Base-by-base conservation (phyloP, 2,329 filamentous ascomycete genomes). In the Neofusicoccum parvum region DNA sequence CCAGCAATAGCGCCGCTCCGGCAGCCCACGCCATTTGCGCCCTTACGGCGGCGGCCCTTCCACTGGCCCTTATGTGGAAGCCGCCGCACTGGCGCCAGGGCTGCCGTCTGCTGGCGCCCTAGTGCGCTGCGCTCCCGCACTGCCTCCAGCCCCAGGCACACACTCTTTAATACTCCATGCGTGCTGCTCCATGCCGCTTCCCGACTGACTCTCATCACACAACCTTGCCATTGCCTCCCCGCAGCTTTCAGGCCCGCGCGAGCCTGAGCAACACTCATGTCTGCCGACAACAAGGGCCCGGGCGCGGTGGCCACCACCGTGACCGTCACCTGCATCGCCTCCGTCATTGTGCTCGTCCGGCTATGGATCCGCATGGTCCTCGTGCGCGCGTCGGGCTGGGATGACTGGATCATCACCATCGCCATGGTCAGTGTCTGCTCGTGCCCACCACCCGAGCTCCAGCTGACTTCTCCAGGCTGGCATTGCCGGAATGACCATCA, bases 341-440 rank as follows among this genome's bases (percentile, higher is more conserved):
- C 32, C 3, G 20, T n/a, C 6, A 27, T 62, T 11, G 58, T 62
- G 7, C 17, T 37, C 2, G n/a, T 37, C 3, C 58, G 58, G n/a
- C 45, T 62, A 32, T 62, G 43, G 23, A 62, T 48, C 43, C 58
- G 58, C 9, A 14, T 62, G 6, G 12, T 27, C 1, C 37, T 62
- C 6, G 58, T 62, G 23, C 17, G 58, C 4, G 58, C 45, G 5
- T 48, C 48, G 1, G 58, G 58, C 15, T 62, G 58, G 58, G 58
- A 62, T 17, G 58, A 62, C n/a, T 48, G 45, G 45, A 62, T 62
- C 17, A 62, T 62, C 23, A 50, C 58, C 32, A 39, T 49, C 34
- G 43, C 58, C 17, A 27, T 17, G 9, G 58, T 62, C 50, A 10
- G 58, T 27, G 14, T 17, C 9, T 3, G 14, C 41, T 20, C 41